Base-by-base conservation (phyloP, 257 asterid species). In the Plantago elongata region DNA sequence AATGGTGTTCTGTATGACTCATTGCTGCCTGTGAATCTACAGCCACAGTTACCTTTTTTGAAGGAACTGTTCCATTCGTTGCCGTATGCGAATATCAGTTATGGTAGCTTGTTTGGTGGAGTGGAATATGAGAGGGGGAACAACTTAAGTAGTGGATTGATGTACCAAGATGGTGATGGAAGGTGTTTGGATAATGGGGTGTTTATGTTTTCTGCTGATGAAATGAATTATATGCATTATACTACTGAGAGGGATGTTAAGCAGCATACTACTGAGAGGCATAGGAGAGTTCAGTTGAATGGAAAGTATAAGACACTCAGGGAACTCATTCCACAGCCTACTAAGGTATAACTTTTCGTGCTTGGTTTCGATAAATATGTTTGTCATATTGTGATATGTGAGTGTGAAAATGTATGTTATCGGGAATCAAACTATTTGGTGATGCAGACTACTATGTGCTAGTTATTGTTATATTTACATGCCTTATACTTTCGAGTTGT, bases 41-140 rank as follows among this genome's bases (percentile, higher is more conserved):
- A 84, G 0, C 95, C 93, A 34, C 96, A 86, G 71, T 95, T 96
- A 6, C 95, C 97, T 7, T 59, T 84, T 61, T 16, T 86, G 61
- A 80, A 88, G 57, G 99, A 92, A 74, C 63, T 92, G 54, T 81
- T 92, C 44, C 90, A 86, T 22, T 72, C 95, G 60, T 60, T 90
- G 14, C 90, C 96, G 0, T 69, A 81, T 61, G 91, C 76, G 13
- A 65, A 82, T 3, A 17, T 7, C 68, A 62, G 61, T 72, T n/a
- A 59, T 66, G 83, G 77, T 3, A 71, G 81, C 5, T 67, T 91
- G 71, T 88, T 88, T 65, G 72, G 71, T 61, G 91, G 81, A 9
- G 75, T 76, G 16, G 96, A 80, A 45, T 87, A 86, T 54, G 75
- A 83, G 45, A 94, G 81, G 45, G 75, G 30, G 14, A 15, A 42